Percentiles rank a stretch among this genome's conserved stretches.
These are phyloP conservation scores for Babesia bovis DNA, from an alignment of 169 alveolate species.

Conservation along the genomic window DNA sequence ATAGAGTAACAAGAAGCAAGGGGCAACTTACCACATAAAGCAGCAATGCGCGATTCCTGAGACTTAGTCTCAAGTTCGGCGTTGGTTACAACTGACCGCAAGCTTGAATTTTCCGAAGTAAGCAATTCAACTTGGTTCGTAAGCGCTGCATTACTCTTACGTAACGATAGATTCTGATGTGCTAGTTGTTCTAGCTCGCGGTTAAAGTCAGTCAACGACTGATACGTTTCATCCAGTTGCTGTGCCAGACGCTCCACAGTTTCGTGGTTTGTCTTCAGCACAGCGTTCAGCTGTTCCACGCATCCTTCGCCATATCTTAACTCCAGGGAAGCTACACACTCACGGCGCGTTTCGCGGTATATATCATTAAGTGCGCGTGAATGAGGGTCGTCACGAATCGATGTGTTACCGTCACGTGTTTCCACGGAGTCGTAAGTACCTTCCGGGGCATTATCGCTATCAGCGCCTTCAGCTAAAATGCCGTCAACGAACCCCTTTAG, in stretches of 20 bases:
- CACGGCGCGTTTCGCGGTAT: conserved; percentile 43
- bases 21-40: conserved; percentile 35
- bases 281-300: conserved; percentile 59
- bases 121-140: conserved; percentile 27
- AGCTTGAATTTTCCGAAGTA: conserved; percentile 40
- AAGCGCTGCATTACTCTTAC: conserved; percentile 34
- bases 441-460: background rate
- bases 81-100: conserved; percentile 42
- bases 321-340: conserved; percentile 45
- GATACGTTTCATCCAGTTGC: conserved; percentile 32
- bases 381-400: background rate
- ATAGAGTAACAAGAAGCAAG: background rate
- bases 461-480: conserved; percentile 61
- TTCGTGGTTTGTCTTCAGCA: conserved; percentile 59
- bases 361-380: conserved; percentile 22
- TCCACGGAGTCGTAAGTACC: background rate
- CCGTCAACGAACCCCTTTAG: conserved; percentile 69
- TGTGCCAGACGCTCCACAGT: conserved; percentile 33
- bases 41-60: conserved; percentile 36
- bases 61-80: conserved; percentile 49
- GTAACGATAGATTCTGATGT: conserved; percentile 32
- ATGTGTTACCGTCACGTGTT: background rate
- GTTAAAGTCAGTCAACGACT: conserved; percentile 48
- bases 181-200: conserved; percentile 46
- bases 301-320: conserved; percentile 66